Base-by-base conservation (phyloP, 2,329 filamentous ascomycete genomes). In the Xenoacremonium recifei region DNA sequence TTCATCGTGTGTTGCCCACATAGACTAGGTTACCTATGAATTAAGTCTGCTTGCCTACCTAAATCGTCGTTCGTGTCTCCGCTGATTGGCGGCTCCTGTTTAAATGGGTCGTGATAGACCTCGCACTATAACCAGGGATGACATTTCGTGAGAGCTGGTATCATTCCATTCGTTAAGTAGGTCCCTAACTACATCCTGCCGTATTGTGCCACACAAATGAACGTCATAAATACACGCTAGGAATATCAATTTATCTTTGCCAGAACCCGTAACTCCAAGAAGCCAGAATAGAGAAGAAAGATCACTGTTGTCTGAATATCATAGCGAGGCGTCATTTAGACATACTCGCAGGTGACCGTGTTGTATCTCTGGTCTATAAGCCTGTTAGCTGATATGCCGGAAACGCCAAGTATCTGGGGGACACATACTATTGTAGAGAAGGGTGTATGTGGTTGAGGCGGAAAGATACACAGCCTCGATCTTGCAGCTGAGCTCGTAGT, bases 401-500 rank as follows among this genome's bases (percentile, higher is more conserved):
- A 15, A 18, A 4, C 5, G 3, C 5, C 4, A 20, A 21, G 12
- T 2, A 5, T 6, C n/a, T n/a, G 11, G 5, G 6, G 13, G 13
- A 15, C 17, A 48, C 66, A 50, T 51, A 70, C 68, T 61, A 37
- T 71, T 66, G 43, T 69, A 66, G 6, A 72, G 54, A 21, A 73
- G 54, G 4, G 69, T 71, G 47, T 73, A 73, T 19, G 63, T 58
- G 1, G 68, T 71, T 4, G 62, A 68, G 1, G 66, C 67, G 2
- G 68, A 71, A 6, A 65, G 59, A 47, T 69, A 72, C 3, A 68
- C 58, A 1, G 66, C 60, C 47, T 73, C 68, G 13, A 73, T 66
- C 42, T 66, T 59, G 48, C 60, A 69, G 31, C 48, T 57, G 19
- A 72, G 44, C 13, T 65, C 59, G 29, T 71, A 72, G 45, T 72